Conservation (phyloP, 257 asterid species). For the Nicotiana knightiana region DNA sequence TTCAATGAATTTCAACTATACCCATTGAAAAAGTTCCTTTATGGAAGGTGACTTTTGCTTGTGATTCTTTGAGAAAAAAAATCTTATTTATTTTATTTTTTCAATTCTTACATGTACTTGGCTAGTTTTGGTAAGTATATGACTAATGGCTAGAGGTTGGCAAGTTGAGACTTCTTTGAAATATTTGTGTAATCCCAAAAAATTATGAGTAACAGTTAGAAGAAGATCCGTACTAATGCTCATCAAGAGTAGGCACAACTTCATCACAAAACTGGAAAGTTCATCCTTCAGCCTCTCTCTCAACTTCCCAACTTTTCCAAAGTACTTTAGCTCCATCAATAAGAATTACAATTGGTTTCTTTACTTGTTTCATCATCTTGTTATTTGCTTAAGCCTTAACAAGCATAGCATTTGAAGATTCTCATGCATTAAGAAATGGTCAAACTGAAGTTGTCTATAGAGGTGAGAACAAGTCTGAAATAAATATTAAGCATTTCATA, state of each 20-base stretch:
- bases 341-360: conserved; percentile 17
- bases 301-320: background rate
- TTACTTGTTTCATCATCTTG: conserved; percentile 27
- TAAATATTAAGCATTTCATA: conserved; percentile 5
- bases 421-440: background rate
- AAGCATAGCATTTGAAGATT: conserved; percentile 22
- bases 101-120: no score
- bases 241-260: background rate
- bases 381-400: conserved; percentile 13
- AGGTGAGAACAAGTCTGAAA: background rate
- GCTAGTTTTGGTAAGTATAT: no score
- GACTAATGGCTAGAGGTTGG: no score
- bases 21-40: no score
- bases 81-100: no score
- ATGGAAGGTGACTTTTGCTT: no score
- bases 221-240: background rate
- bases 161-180: no score
- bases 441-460: background rate
- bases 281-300: background rate
- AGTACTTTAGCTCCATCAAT: background rate
- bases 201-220: background rate
- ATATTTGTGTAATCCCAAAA: no score
- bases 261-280: background rate
- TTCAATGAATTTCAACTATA: no score
- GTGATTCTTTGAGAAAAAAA: no score